These are phyloP conservation scores for Termitomyces sp. DNA, from an alignment of 768 basidiomycete genomes.

Conservation along the genomic window DNA sequence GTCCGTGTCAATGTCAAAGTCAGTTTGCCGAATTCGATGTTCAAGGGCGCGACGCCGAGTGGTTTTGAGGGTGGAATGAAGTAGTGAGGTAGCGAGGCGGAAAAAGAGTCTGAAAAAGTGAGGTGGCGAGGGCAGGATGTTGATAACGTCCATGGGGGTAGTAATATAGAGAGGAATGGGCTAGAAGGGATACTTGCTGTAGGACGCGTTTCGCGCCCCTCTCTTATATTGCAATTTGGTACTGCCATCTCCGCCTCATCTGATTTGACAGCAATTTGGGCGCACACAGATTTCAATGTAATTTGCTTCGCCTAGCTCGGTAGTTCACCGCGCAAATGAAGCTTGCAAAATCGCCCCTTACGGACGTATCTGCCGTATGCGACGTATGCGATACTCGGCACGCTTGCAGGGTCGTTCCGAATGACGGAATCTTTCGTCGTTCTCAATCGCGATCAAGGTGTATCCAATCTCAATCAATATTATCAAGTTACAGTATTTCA, in stretches of 20 bases:
- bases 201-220: constrained; percentile 7
- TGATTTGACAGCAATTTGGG: constrained; percentile 12
- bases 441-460: constrained; percentile 17
- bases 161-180: not conserved
- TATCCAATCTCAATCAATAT: constrained; percentile 12
- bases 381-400: constrained; percentile 14
- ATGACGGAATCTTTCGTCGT: constrained; percentile 26
- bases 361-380: constrained; percentile 17
- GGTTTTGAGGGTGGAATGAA: constrained; percentile 37
- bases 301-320: constrained; percentile 8
- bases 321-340: constrained; percentile 11
- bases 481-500: constrained; percentile 7
- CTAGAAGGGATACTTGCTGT: not conserved
- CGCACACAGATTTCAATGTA: constrained; percentile 9
- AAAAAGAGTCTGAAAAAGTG: constrained; percentile 45
- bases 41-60: constrained; percentile 24
- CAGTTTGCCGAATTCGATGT: constrained; percentile 28
- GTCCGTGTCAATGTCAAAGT: constrained; percentile 53
- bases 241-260: constrained; percentile 16
- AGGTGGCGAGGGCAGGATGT: constrained; percentile 48
- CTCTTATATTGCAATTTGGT: constrained; percentile 13
- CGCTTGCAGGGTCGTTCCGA: constrained; percentile 18
- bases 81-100: constrained; percentile 38
- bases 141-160: constrained; percentile 34
- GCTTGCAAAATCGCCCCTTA: constrained; percentile 16